These are phyloP conservation scores for Sporothrix schenckii DNA, from an alignment of 2,329 filamentous ascomycete genomes.

Conservation along the genomic window DNA sequence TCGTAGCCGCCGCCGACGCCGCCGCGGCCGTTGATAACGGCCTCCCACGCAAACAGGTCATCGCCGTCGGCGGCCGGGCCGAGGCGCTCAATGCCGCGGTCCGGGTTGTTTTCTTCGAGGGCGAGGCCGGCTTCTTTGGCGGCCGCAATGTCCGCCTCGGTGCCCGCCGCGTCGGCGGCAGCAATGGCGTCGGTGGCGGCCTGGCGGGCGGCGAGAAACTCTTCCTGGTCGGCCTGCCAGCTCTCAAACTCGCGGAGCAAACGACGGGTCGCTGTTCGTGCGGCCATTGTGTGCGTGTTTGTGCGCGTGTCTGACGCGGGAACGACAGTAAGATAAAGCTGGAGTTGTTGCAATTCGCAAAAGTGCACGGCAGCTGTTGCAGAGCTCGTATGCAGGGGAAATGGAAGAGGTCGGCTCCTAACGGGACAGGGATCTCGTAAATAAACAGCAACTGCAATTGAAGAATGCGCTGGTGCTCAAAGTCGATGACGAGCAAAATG, in stretches of 20 bases:
- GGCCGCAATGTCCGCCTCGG: background rate
- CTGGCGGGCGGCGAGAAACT: slow-evolving; percentile 32
- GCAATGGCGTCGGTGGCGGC: background rate
- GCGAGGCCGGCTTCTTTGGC: background rate
- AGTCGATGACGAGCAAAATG: background rate
- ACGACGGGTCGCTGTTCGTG: slow-evolving; percentile 57
- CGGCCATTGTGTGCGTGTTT: slow-evolving; percentile 37
- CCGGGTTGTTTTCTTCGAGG: slow-evolving; percentile 31
- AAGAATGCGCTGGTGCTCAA: background rate
- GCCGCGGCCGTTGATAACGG: slow-evolving; percentile 62
- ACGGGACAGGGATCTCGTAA: background rate
- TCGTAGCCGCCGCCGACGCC: slow-evolving; percentile 60
- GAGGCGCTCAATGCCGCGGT: slow-evolving; percentile 59
- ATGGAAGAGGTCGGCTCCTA: background rate
- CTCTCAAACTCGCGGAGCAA: slow-evolving; percentile 61
- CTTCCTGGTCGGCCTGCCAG: slow-evolving; percentile 54
- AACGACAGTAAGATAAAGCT: background rate
- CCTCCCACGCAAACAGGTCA: slow-evolving; percentile 62
- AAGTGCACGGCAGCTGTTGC: background rate
- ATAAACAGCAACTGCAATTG: background rate
- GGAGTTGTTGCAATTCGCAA: background rate
- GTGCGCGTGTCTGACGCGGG: background rate
- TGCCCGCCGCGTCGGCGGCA: slow-evolving; percentile 7
- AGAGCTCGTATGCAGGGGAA: background rate
- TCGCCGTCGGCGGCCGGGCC: slow-evolving; percentile 55